phyloP scores from a whole-genome alignment of 2,329 filamentous ascomycete species.

The Exserohilum turcica region DNA sequence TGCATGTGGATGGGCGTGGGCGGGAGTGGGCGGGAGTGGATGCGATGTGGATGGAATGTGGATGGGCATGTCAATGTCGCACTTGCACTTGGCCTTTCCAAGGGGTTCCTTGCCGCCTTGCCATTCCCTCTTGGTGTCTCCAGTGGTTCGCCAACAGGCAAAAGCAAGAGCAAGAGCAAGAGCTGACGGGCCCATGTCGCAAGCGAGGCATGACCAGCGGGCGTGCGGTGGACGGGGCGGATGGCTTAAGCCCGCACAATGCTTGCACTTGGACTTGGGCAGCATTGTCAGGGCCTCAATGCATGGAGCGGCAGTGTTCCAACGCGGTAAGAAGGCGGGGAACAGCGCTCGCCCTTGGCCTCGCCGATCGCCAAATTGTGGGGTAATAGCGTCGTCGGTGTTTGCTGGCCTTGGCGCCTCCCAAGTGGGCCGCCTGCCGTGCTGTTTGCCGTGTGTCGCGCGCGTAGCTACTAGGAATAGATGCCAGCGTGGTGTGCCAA shows the following conservation, averaged over 20 bases:
- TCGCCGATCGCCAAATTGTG: constrained; percentile 44
- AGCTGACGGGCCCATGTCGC: too few relatives aligned
- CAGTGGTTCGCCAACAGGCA: background rate
- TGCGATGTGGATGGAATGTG: background rate
- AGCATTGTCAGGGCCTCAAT: constrained; percentile 22
- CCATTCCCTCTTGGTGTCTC: too few relatives aligned
- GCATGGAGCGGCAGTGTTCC: constrained; percentile 30
- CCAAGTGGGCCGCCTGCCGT: constrained; percentile 29
- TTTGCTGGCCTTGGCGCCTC: background rate
- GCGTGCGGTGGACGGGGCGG: constrained; percentile 11
- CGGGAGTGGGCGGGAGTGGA: too few relatives aligned
- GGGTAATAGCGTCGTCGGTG: constrained; percentile 46
- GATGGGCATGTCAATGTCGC: background rate
- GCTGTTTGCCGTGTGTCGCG: constrained; percentile 12
- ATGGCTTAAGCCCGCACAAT: constrained; percentile 17
- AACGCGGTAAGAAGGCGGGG: constrained; percentile 46
- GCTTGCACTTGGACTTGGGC: too few relatives aligned
- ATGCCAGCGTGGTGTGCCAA: constrained; percentile 34
- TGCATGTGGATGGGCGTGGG: too few relatives aligned
- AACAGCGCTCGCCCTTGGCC: too few relatives aligned
- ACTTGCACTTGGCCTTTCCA: background rate
- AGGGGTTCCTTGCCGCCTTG: background rate
- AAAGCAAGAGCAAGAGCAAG: too few relatives aligned
- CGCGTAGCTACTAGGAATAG: constrained; percentile 22
- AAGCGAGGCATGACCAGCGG: background rate